phyloP scores from a whole-genome alignment of 1,139 yeast species.

The Pichia kudriavzevii region DNA sequence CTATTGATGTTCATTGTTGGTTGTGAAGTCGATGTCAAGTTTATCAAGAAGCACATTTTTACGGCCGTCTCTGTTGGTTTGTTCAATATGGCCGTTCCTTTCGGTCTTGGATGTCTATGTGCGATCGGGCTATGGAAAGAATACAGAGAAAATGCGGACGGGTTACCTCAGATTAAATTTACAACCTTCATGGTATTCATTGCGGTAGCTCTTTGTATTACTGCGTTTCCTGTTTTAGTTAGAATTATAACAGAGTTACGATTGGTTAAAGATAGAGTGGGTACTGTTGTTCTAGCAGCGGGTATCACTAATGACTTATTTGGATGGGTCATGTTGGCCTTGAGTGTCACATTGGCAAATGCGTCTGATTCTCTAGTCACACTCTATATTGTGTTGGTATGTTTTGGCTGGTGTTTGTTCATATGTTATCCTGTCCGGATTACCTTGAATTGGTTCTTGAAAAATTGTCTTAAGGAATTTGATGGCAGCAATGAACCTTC shows the following conservation, averaged over 20 bases:
- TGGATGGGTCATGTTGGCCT: conserved; percentile 77
- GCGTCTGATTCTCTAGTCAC: conserved; percentile 57
- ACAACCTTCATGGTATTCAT: conserved; percentile 73
- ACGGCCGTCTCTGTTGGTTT: conserved; percentile 64
- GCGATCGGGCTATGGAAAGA: conserved; percentile 58
- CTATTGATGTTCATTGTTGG: conserved; percentile 70
- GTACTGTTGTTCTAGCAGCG: conserved; percentile 72
- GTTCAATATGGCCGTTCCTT: conserved; percentile 65
- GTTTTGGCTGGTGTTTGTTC: conserved; percentile 60
- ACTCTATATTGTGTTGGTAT: conserved; percentile 56
- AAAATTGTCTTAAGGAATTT: conserved; percentile 31
- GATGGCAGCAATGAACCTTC: conserved; percentile 57
- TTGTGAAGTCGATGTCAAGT: conserved; percentile 62
- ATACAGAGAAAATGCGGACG: conserved; percentile 34
- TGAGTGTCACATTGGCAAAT: conserved; percentile 68
- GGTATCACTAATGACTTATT: conserved; percentile 72
- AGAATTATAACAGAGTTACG: conserved; percentile 69
- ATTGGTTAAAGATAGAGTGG: conserved; percentile 63
- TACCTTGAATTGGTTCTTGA: conserved; percentile 36
- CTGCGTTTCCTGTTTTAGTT: conserved; percentile 79
- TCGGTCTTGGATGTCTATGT: conserved; percentile 68
- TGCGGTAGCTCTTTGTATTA: conserved; percentile 74
- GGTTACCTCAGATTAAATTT: conserved; percentile 37
- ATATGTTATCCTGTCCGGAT: conserved; percentile 50
- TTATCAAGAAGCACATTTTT: conserved; percentile 49